Conservation (phyloP, 129 eudicot genomes). For the Apium graveolens region DNA sequence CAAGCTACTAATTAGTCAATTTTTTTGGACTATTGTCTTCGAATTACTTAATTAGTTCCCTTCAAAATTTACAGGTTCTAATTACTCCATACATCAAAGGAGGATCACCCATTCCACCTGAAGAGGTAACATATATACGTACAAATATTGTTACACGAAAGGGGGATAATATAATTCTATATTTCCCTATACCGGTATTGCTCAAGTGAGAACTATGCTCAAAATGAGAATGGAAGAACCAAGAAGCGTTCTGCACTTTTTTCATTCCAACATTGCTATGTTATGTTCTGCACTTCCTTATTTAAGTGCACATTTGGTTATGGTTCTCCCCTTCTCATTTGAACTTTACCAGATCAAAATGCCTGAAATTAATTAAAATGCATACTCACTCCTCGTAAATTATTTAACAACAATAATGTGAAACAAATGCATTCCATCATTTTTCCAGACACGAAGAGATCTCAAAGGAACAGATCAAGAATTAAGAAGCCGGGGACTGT, state of each 20-base stretch:
- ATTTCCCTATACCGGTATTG: too few species aligned
- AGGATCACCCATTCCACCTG: conserved; percentile 50
- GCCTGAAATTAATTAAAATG: background rate
- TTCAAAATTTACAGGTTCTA: conserved; percentile 40
- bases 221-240: background rate
- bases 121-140: conserved; percentile 33
- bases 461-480: conserved; percentile 39
- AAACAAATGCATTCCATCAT: background rate
- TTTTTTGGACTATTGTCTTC: background rate
- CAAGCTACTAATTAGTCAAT: too few species aligned
- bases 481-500: conserved; percentile 73
- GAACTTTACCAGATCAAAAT: background rate
- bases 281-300: too few species aligned
- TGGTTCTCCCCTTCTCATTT: background rate
- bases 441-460: conserved; percentile 29
- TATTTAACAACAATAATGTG: background rate
- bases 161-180: background rate
- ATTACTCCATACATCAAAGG: conserved; percentile 73
- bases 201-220: background rate
- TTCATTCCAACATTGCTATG: too few species aligned
- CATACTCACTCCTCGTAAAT: too few species aligned
- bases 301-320: too few species aligned
- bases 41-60: background rate
- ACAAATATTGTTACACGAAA: background rate
- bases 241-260: too few species aligned